Base-by-base conservation (phyloP, 2,329 filamentous ascomycete species). In the Epichloe amarillans region DNA sequence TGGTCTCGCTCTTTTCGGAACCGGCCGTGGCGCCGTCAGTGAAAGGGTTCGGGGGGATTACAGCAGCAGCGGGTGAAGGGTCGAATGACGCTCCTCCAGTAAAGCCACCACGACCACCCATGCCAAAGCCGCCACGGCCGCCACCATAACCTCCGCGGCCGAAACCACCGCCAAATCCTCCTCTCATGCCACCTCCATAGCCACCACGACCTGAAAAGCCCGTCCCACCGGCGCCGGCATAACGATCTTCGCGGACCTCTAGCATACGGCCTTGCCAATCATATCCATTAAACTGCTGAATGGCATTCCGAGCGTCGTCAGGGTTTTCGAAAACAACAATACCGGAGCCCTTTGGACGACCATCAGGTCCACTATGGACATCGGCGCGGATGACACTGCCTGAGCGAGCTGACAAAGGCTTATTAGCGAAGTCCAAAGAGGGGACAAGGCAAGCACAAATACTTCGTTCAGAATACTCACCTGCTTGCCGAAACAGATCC, bases 251-350 rank as follows among this genome's bases (percentile, higher is more conserved):
- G 55, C 93, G 89, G 56, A 98, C 93, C 67, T 98, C 93, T 47
- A 98, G 80, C 49, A 83, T 73, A 52, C 93, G 86, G 11, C 93
- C 93, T 67, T 97, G 91, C 93, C 93, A 98, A 57, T 98, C 93
- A 66, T 95, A 97, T 53, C 93, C 93, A 65, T 97, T 96, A 76
- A 97, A 98, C 60, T 96, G 90, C 63, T 89, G 83, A 57, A 98
- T 98, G 21, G 93, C 93, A 63, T 89, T 95, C 58, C 89, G 88
- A 41, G 93, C 91, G 69, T 98, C 93, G 53, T 97, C 90, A 1
- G 89, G 82, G 52, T 83, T 91, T 67, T 98, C 93, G 66, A 96
- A 98, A 41, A 93, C 89, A 54, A 98, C 93, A 52, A 97, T 95
- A 58, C 93, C 93, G 47, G 93, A 95, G 50, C 93, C 93, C 73